Base-by-base conservation (phyloP, 163 green algal species). In the Coccomyxa subellipsoidea region DNA sequence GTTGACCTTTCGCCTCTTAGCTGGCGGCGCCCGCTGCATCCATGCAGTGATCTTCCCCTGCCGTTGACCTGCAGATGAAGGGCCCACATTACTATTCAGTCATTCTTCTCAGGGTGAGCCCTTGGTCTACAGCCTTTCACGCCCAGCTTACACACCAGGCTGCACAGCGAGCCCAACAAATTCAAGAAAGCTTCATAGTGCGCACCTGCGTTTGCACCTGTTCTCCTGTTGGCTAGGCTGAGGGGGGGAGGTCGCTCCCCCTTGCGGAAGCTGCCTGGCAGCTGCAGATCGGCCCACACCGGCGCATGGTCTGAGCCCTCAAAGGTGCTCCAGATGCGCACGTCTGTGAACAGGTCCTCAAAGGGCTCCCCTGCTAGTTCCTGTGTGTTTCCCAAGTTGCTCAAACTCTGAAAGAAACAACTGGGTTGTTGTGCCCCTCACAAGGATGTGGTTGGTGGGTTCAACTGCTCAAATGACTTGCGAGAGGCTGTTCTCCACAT, bases 241-340 rank as follows among this genome's bases (percentile, higher is more conserved):
- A 77, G 32, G 31, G 32, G 7, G 40, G 32, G 70, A 38, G 70
- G 70, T 18, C 7, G 31, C 32, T 38, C 25, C 15, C 27, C 70
- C 70, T 25, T 38, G 21, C 31, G 32, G 32, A 77, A 9, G 27
- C 9, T n/a, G n/a, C 10, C 34, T 40, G 81, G 53, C 10, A 81
- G 35, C 38, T 77, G 25, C 47, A 84, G 27, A 36, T 80, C 76
- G 37, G 75, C 75, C 81, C 72, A 81, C 47, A 84, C 75, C 29
- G 81, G 81, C 25, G 47, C 73, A 78, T 84, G 81, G 29, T 84
- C 81, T 32, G 73, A 81, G 12, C 81, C 81, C 35, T 70, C 77
- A n/a, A 72, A 81, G 4, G 66, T 54, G 23, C 27, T 35, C 73
- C 75, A 81, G 25, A 84, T 54, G 10, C 72, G 35, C 36, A 27